Conservation (phyloP, 768 basidiomycete species). For the Termitomyces sp. region DNA sequence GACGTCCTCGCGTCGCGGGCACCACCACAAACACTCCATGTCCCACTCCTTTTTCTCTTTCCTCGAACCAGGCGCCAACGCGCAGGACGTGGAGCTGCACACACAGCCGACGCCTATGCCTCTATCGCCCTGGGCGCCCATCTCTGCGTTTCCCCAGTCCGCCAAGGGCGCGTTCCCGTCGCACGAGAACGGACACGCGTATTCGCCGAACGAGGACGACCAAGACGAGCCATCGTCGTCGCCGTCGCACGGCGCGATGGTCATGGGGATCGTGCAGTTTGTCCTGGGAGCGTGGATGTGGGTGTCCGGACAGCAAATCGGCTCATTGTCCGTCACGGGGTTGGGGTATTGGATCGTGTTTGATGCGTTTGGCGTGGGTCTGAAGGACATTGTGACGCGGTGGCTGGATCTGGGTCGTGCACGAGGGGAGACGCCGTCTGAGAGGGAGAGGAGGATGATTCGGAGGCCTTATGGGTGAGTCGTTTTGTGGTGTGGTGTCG, state of each 20-base stretch:
- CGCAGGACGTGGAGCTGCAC: conserved; percentile 33
- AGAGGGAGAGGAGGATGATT: conserved; percentile 38
- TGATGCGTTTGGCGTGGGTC: conserved; percentile 77
- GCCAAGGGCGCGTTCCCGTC: conserved; percentile 21
- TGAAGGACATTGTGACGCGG: conserved; percentile 39
- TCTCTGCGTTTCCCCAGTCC: conserved; percentile 32
- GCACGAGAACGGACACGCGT: conserved; percentile 13
- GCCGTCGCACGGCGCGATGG: conserved; percentile 1
- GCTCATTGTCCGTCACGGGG: conserved; percentile 83
- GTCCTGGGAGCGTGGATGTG: conserved; percentile 71
- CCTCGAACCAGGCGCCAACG: conserved; percentile 63
- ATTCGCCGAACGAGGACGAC: too few species aligned
- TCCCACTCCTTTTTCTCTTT: conserved; percentile 97
- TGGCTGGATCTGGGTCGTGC: conserved; percentile 27
- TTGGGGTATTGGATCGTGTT: conserved; percentile 97
- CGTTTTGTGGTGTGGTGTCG: not conserved
- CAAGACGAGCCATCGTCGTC: not conserved
- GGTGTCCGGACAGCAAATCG: conserved; percentile 85
- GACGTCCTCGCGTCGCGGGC: conserved; percentile 51
- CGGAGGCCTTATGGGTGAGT: conserved; percentile 52
- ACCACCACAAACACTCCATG: conserved; percentile 90
- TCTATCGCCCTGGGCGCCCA: conserved; percentile 63
- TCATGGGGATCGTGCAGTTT: conserved; percentile 42
- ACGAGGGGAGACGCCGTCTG: conserved; percentile 10
- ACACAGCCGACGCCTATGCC: conserved; percentile 58